These are phyloP conservation scores for Zoysia pacifica DNA, from an alignment of 176 grass and related monocot species.

Conservation along the genomic window DNA sequence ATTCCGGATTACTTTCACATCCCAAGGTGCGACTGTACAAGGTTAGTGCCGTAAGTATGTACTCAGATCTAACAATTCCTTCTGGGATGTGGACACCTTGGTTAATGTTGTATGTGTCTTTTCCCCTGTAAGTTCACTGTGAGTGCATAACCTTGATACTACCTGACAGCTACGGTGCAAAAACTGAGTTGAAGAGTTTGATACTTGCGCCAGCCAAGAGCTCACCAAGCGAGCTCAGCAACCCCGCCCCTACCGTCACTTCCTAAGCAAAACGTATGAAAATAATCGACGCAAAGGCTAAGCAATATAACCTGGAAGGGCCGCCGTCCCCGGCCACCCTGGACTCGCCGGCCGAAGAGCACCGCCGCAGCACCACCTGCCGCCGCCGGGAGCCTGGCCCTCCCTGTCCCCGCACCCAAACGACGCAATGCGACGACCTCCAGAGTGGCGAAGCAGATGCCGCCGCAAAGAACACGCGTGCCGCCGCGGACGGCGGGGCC, in stretches of 20 bases:
- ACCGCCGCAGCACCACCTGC: constrained; percentile 38
- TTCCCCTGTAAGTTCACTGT: background rate
- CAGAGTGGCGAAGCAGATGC: background rate
- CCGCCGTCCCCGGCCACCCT: constrained; percentile 40
- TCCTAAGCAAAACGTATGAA: background rate
- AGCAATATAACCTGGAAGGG: constrained; percentile 36
- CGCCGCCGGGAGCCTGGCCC: background rate
- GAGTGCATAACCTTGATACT: too few species aligned
- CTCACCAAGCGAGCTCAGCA: constrained; percentile 12
- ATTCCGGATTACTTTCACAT: background rate
- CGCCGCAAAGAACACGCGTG: background rate
- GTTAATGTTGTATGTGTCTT: background rate
- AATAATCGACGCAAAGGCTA: background rate
- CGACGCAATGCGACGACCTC: background rate
- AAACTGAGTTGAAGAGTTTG: too few species aligned
- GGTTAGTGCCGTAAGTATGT: background rate
- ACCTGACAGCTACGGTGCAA: too few species aligned
- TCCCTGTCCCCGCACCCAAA: background rate
- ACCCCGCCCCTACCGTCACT: background rate
- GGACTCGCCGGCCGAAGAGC: constrained; percentile 55
- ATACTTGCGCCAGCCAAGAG: background rate
- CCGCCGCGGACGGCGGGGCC: background rate
- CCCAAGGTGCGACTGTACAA: background rate
- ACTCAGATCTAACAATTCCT: background rate
- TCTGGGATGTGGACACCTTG: background rate